Evolutionary conservation across 768 basidiomycete genomes (phyloP), one percentile per base, ranked within the genome.

Genomic region (Dentipellis sp.): DNA sequence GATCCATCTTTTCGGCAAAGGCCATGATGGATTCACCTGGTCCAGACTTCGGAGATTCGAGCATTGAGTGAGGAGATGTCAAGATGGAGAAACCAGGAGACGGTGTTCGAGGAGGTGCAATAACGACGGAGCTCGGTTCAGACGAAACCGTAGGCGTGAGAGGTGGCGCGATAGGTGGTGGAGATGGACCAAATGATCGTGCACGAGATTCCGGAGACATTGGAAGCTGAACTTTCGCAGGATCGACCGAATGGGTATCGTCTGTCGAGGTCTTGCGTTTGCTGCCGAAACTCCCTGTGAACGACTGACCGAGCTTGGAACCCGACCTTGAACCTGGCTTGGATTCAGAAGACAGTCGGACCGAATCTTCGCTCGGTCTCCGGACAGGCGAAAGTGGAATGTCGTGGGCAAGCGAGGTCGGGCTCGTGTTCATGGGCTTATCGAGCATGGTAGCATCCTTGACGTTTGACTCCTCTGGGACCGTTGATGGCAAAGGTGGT

Each of bases 21-120:
- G 55, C 58, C 35, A 39, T 53, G 35, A 59, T 45, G 19, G 42
- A 59, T 17, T 53, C 58, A 14, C 45, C 23, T 49, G 21, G 37
- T 21, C 23, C 35, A 12, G 36, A 53, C 29, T 11, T 48, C 22
- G 59, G 64, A 38, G 61, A 59, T 4, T 58, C 57, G 10, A 51
- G 53, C 34, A 65, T 65, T 10, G 75, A 76, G 63, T 73, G 69
- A 4, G 75, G 74, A 34, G 74, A 75, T 14, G 69, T 73, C 8
- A 74, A 57, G 17, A 67, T 59, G 12, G 69, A 68, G 12, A 59
- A 55, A 45, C 54, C 48, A 40, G 62, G 40, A 37, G 62, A 53
- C 12, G 62, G 59, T 10, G 61, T 62, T 19, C 54, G 50, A 34
- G 51, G 58, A 19, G 52, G 61, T 19, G 22, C 29, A 14, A 40